Percentiles rank a stretch among this genome's conserved stretches.
Evolutionary conservation across 371 early-diverging fungal species (phyloP).

Genomic region (Rhizopus stolonifer): DNA sequence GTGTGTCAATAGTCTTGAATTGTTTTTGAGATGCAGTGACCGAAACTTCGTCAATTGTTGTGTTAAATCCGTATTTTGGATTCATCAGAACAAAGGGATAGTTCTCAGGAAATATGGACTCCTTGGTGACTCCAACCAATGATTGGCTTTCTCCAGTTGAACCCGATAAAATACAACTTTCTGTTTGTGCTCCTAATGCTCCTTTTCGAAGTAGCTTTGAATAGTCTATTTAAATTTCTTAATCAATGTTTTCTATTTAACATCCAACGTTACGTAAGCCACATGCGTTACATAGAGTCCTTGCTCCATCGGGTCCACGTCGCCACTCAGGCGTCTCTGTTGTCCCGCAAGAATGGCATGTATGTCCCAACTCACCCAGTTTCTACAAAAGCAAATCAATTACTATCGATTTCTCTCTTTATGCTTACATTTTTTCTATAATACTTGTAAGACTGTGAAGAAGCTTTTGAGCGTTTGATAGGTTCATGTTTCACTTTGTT

Average conservation of each 20-base stretch:
- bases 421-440: conserved; percentile 34
- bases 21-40: not conserved
- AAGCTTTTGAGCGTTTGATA: conserved; percentile 36
- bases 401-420: not conserved
- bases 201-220: conserved; percentile 25
- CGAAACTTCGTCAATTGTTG: no score
- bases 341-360: not conserved
- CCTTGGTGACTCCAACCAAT: not conserved
- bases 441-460: conserved; percentile 27
- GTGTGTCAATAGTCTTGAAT: no score
- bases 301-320: conserved; percentile 63
- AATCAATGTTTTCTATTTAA: not conserved
- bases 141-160: not conserved
- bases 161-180: conserved; percentile 12
- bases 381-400: conserved; percentile 17
- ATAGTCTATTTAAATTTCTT: conserved; percentile 16
- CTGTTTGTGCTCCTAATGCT: conserved; percentile 22
- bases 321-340: conserved; percentile 63
- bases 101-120: conserved; percentile 1
- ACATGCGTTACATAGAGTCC: conserved; percentile 54
- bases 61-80: conserved; percentile 14
- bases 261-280: conserved; percentile 53
- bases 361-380: conserved; percentile 34
- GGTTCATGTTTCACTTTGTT: no score
- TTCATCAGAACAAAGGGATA: conserved; percentile 25